These are phyloP conservation scores for Alternaria angustiovoidea DNA, from an alignment of 2,329 filamentous ascomycete species.

Conservation along the genomic window DNA sequence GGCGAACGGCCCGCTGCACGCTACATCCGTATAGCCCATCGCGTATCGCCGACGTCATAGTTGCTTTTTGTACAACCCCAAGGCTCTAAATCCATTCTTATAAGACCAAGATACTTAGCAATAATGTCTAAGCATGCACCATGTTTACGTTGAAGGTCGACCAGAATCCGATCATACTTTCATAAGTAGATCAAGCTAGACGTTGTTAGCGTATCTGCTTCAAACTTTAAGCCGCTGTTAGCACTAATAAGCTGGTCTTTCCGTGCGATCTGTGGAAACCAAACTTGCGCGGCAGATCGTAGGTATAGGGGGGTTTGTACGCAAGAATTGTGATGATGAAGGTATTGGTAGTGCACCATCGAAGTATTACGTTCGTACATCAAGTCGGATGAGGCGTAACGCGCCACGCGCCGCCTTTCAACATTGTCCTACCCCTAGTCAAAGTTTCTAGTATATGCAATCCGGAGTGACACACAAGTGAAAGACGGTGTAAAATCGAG, in stretches of 20 bases:
- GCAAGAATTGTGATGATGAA: background rate
- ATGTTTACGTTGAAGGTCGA: background rate
- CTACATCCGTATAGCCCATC: background rate
- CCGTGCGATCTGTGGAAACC: background rate
- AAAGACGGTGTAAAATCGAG: background rate
- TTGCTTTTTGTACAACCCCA: background rate
- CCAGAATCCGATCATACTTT: background rate
- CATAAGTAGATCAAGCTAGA: background rate
- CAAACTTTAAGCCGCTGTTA: background rate
- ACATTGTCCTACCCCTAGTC: background rate
- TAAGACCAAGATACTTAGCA: background rate
- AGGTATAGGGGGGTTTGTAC: background rate
- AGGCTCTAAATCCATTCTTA: background rate
- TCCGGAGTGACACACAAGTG: background rate
- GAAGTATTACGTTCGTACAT: background rate
- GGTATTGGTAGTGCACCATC: background rate
- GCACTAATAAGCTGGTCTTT: too few species aligned
- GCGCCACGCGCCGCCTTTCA: background rate
- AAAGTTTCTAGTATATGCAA: background rate
- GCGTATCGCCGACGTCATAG: background rate
- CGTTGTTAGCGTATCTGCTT: background rate
- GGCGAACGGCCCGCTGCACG: constrained; percentile 4
- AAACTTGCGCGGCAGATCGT: constrained; percentile 1
- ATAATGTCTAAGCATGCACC: background rate
- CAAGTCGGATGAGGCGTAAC: background rate